phyloP scores from a whole-genome alignment of 352 stramenopile species.

The Lagenidium giganteum region DNA sequence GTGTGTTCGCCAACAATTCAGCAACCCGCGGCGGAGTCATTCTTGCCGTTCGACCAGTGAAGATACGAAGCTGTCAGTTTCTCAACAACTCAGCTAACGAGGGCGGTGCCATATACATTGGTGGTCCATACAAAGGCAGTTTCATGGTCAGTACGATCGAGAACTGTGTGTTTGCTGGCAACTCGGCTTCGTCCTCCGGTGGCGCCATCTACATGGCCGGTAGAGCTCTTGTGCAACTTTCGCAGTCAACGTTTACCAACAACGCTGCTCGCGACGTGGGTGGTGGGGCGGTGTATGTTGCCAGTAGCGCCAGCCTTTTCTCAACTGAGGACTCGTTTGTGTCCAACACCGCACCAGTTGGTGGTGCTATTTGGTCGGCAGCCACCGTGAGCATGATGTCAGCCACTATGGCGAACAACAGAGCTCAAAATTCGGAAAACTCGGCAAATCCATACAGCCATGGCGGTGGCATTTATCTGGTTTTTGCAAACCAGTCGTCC shows the following conservation, averaged over 20 bases:
- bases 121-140: too few species aligned
- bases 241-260: too few species aligned
- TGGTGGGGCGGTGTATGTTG: not conserved
- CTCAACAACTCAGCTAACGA: conserved; percentile 7
- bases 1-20: conserved; percentile 5
- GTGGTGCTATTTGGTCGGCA: conserved; percentile 4
- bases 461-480: conserved; percentile 2
- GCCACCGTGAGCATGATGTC: not conserved
- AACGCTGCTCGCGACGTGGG: conserved; percentile 3
- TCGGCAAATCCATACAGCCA: not conserved
- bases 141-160: too few species aligned
- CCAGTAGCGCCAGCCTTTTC: not conserved
- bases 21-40: conserved; percentile 10
- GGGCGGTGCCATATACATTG: too few species aligned
- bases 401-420: conserved; percentile 1
- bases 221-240: too few species aligned
- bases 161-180: too few species aligned
- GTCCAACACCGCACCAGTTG: not conserved
- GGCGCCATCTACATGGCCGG: too few species aligned
- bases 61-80: conserved; percentile 7
- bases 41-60: not conserved
- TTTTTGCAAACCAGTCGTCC: too few species aligned
- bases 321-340: not conserved
- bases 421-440: too few species aligned
- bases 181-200: too few species aligned